phyloP scores from a whole-genome alignment of 2,329 filamentous ascomycete genomes.

The Cytospora schulzeri region DNA sequence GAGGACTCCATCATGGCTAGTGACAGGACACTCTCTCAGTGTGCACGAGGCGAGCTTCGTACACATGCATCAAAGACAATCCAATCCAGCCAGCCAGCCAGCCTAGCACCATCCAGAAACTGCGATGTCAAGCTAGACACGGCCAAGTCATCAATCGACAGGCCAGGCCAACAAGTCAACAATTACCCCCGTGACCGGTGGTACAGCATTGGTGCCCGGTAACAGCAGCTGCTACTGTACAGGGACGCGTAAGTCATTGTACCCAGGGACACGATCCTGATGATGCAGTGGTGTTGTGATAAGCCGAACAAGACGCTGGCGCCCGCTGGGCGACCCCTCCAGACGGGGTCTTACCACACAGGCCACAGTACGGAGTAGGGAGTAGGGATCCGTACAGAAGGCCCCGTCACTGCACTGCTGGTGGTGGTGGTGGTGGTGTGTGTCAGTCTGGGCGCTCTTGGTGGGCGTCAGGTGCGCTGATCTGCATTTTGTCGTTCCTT shows the following conservation, averaged over 20 bases:
- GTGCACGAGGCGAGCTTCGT: not conserved
- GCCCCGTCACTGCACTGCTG: slow-evolving; percentile 7
- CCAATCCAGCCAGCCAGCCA: not conserved
- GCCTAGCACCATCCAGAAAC: slow-evolving; percentile 11
- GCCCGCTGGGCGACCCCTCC: slow-evolving; percentile 2
- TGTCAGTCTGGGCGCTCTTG: slow-evolving; percentile 1
- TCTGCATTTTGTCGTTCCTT: slow-evolving; percentile 20
- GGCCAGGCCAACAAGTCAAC: not conserved
- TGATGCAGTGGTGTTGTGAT: slow-evolving; percentile 5
- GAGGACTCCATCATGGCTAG: not conserved
- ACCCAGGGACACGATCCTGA: slow-evolving; percentile 17
- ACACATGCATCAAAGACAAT: not conserved
- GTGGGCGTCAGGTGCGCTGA: slow-evolving; percentile 24
- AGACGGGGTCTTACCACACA: not conserved
- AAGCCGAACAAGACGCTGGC: not conserved
- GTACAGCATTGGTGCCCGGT: slow-evolving; percentile 12
- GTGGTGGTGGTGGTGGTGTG: slow-evolving; percentile 14
- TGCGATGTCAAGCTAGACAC: not conserved
- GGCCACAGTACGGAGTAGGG: not conserved
- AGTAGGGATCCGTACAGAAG: slow-evolving; percentile 4
- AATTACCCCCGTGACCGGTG: not conserved
- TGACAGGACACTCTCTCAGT: not conserved
- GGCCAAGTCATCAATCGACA: slow-evolving; percentile 16
- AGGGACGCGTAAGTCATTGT: slow-evolving; percentile 22
- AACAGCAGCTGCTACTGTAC: slow-evolving; percentile 9